Evolutionary conservation across 306 rosid species (phyloP).

Genomic region (Neltuma alba): DNA sequence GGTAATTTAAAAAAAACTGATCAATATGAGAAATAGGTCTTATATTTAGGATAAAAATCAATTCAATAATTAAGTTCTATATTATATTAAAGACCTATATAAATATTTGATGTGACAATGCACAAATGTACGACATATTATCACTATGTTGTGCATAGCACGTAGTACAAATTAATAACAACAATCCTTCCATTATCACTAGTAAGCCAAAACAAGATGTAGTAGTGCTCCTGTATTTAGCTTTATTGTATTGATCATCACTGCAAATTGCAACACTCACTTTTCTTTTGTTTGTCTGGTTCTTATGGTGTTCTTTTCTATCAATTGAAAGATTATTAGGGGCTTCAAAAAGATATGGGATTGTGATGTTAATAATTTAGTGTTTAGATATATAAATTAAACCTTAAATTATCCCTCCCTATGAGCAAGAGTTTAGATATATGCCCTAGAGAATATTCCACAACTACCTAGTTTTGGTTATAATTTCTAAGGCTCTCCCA

Average conservation of each 20-base stretch:
- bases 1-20: no score
- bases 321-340: neutral
- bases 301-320: neutral
- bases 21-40: no score
- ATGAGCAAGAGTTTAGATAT: no score
- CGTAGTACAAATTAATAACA: neutral
- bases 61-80: no score
- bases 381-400: no score
- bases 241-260: neutral
- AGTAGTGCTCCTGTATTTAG: neutral
- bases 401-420: no score
- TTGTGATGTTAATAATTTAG: neutral
- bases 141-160: neutral
- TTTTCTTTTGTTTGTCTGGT: neutral
- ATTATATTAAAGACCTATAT: no score
- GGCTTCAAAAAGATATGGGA: neutral
- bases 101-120: neutral
- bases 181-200: neutral
- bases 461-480: no score
- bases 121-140: neutral
- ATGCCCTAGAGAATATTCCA: neutral
- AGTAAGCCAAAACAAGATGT: neutral
- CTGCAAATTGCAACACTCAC: neutral
- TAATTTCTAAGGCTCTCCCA: no score
- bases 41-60: no score